Conservation (phyloP, 148 eudicot species). For the Chenopodium quinoa region DNA sequence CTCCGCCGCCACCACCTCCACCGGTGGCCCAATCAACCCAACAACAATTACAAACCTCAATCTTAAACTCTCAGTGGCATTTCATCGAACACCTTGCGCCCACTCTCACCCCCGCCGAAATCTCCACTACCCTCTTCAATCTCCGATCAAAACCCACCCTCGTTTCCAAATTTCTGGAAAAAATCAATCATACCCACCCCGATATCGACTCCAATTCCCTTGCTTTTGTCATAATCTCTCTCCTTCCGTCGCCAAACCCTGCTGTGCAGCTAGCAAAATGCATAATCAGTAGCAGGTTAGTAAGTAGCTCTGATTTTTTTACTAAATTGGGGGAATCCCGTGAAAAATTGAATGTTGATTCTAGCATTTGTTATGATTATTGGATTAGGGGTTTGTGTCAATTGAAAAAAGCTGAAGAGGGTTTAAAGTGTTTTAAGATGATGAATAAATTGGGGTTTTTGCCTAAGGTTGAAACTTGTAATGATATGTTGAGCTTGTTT, state of each 20-base stretch:
- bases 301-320: conserved; percentile 26
- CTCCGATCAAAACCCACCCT: conserved; percentile 47
- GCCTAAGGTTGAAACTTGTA: conserved; percentile 59
- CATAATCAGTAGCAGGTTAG: conserved; percentile 22
- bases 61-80: conserved; percentile 57
- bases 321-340: conserved; percentile 39
- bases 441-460: conserved; percentile 44
- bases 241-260: conserved; percentile 36
- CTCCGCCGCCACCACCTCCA: background rate
- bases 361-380: conserved; percentile 45
- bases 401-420: conserved; percentile 48
- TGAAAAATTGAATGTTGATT: conserved; percentile 28
- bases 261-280: conserved; percentile 36
- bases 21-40: conserved; percentile 21
- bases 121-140: conserved; percentile 35
- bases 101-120: conserved; percentile 35
- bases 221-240: conserved; percentile 44
- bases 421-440: conserved; percentile 47
- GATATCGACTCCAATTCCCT: conserved; percentile 38
- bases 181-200: conserved; percentile 22
- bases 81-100: conserved; percentile 52
- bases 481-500: conserved; percentile 56
- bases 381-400: conserved; percentile 51
- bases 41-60: conserved; percentile 23
- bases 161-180: conserved; percentile 34